Evolutionary conservation across 2,329 filamentous ascomycete species (phyloP).

Genomic region (Colletotrichum sp.): DNA sequence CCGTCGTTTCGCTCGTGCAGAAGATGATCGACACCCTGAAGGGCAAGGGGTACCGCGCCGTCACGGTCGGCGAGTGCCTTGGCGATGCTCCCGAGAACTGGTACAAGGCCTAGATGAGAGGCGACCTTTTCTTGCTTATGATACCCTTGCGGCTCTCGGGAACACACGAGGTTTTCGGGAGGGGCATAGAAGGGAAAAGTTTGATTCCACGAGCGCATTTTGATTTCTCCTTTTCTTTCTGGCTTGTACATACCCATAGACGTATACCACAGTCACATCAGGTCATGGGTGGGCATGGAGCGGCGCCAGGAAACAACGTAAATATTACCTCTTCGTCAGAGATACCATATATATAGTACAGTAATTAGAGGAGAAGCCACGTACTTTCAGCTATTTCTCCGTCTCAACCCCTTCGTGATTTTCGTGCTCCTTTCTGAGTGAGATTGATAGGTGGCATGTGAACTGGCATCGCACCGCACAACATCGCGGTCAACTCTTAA

Average conservation of each 20-base stretch:
- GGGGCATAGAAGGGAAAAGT: neutral
- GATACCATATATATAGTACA: neutral
- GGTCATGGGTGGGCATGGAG: neutral
- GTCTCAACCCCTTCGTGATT: neutral
- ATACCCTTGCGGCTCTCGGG: neutral
- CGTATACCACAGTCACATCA: neutral
- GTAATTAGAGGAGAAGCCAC: neutral
- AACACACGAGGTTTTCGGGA: neutral
- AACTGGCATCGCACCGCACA: neutral
- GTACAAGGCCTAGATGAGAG: slow-evolving; percentile 42
- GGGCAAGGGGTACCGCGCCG: slow-evolving; percentile 47
- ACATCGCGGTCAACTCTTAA: neutral
- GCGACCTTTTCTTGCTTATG: neutral
- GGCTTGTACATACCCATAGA: neutral
- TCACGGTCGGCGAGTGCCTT: slow-evolving; percentile 64
- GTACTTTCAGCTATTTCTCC: neutral
- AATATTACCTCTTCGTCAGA: neutral
- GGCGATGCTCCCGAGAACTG: slow-evolving; percentile 55
- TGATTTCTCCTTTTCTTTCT: fast-evolving
- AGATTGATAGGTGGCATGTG: neutral
- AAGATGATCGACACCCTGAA: slow-evolving; percentile 46
- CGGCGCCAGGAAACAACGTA: neutral
- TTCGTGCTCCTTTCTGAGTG: neutral
- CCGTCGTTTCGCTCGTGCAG: slow-evolving; percentile 11
- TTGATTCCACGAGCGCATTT: neutral